Evolutionary conservation across 2,329 filamentous ascomycete species (phyloP).

Genomic region (Fusarium kyushuense): DNA sequence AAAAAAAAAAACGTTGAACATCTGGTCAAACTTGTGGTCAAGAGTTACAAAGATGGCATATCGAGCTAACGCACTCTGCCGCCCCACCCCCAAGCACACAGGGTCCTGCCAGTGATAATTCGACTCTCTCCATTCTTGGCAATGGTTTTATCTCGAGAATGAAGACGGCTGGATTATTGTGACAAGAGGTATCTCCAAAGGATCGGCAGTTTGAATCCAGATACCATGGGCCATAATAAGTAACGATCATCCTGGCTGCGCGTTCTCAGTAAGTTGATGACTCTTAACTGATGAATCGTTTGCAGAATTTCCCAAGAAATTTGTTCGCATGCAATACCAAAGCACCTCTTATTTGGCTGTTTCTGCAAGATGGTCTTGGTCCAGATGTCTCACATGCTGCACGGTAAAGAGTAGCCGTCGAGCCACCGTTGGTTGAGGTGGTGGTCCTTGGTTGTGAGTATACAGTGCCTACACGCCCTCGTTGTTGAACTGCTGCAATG

Average conservation of each 20-base stretch:
- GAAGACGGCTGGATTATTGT: background rate
- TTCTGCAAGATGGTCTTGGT: too few species aligned
- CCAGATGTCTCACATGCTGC: background rate
- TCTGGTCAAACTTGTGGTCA: background rate
- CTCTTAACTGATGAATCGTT: background rate
- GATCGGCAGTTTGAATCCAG: constrained; percentile 25
- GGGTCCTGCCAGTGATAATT: constrained; percentile 6
- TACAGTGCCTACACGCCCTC: background rate
- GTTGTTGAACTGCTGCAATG: background rate
- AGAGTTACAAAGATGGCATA: background rate
- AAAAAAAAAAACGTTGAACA: background rate
- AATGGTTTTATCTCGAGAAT: background rate
- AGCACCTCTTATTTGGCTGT: too few species aligned
- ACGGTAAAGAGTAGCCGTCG: background rate
- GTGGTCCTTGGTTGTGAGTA: background rate
- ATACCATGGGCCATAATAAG: background rate
- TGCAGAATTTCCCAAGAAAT: background rate
- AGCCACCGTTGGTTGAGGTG: background rate
- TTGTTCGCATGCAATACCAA: background rate
- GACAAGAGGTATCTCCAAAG: constrained; percentile 5
- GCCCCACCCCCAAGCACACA: constrained; percentile 5
- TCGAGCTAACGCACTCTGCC: background rate
- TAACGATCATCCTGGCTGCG: constrained; percentile 20
- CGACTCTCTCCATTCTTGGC: background rate
- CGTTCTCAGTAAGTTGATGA: constrained; percentile 1